phyloP scores from a whole-genome alignment of 1,284 basidiomycete genomes.

The Apiotrichum montevideense region DNA sequence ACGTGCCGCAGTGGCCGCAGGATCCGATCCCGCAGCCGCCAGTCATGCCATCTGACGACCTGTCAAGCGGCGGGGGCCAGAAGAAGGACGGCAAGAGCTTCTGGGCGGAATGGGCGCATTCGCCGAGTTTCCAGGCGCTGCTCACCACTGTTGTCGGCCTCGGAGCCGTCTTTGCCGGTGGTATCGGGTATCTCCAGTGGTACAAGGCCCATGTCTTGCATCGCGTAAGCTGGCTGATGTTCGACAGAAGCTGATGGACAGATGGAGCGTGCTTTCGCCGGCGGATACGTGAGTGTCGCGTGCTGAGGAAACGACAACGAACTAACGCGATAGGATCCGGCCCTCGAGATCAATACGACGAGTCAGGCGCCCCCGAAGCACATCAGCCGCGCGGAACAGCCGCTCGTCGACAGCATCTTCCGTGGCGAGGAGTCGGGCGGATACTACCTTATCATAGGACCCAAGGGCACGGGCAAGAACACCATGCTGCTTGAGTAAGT shows the following conservation, averaged over 20 bases:
- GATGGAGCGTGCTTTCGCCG: conserved; percentile 43
- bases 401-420: conserved; percentile 68
- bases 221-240: conserved; percentile 52
- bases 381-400: conserved; percentile 64
- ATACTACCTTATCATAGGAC: conserved; percentile 68
- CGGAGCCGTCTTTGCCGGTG: conserved; percentile 45
- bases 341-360: conserved; percentile 58
- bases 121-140: conserved; percentile 42
- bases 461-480: conserved; percentile 68
- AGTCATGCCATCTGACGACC: conserved; percentile 26
- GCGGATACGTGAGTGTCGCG: conserved; percentile 31
- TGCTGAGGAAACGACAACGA: too few relatives aligned
- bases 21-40: conserved; percentile 31
- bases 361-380: conserved; percentile 54
- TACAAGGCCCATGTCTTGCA: conserved; percentile 73
- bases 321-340: conserved; percentile 58
- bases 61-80: neutral
- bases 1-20: conserved; percentile 35
- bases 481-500: conserved; percentile 67
- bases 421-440: conserved; percentile 63
- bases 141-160: conserved; percentile 44
- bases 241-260: conserved; percentile 10
- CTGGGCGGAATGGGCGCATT: conserved; percentile 33
- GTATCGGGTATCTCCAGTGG: conserved; percentile 65
- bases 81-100: conserved; percentile 16